Percentiles rank a stretch among this genome's conserved stretches.
Conservation (phyloP, 495 filamentous ascomycete genomes). For the Pseudomonodictys pantanalensis region DNA sequence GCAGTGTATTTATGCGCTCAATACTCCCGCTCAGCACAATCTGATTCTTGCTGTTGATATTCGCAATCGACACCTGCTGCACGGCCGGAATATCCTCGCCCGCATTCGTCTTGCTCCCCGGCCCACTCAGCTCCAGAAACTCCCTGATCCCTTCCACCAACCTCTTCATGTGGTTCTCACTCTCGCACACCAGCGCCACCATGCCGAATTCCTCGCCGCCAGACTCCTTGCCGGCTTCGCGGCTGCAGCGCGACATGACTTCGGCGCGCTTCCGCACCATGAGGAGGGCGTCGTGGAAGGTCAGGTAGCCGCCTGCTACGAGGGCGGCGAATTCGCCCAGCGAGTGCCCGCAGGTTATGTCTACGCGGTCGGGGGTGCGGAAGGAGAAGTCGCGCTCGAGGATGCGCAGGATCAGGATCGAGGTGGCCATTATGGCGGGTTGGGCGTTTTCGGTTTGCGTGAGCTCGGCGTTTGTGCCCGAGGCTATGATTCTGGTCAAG, state of each 20-base stretch:
- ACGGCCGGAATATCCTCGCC: constrained; percentile 65
- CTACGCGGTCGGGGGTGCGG: constrained; percentile 60
- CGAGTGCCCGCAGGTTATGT: constrained; percentile 86
- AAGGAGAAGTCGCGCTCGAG: constrained; percentile 85
- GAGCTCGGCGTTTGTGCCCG: constrained; percentile 71
- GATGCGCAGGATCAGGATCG: constrained; percentile 83
- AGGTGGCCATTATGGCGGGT: constrained; percentile 93
- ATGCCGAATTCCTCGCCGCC: constrained; percentile 83
- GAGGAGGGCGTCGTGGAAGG: constrained; percentile 71
- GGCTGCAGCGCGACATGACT: constrained; percentile 76
- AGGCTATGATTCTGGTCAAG: constrained; percentile 72
- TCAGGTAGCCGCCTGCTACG: constrained; percentile 74
- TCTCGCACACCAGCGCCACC: constrained; percentile 85
- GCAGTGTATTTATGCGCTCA: constrained; percentile 75
- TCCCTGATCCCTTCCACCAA: constrained; percentile 73
- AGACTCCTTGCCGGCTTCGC: constrained; percentile 54
- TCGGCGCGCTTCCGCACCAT: constrained; percentile 78
- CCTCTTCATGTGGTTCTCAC: constrained; percentile 59
- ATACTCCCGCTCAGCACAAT: constrained; percentile 91
- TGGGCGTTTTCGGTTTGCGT: constrained; percentile 85
- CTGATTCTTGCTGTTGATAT: constrained; percentile 93
- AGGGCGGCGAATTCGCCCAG: constrained; percentile 94
- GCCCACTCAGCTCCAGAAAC: constrained; percentile 67
- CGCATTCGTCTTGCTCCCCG: constrained; percentile 65
- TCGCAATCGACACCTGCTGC: constrained; percentile 86